These are phyloP conservation scores for Ceratobasidium theobromae DNA, from an alignment of 1,284 basidiomycete species.

Conservation along the genomic window DNA sequence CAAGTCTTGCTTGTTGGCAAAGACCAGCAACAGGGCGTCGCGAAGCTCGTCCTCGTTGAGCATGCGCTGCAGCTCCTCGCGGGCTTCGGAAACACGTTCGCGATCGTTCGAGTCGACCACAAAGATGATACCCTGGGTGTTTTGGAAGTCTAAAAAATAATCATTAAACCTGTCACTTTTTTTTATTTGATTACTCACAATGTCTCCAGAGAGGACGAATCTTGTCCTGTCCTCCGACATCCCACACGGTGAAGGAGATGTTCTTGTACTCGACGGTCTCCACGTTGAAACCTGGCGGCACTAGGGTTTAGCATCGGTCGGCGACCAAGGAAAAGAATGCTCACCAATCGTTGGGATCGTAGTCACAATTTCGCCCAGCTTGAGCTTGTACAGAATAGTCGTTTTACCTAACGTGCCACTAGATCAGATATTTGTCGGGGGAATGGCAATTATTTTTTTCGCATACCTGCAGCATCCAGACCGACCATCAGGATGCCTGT, in stretches of 20 bases:
- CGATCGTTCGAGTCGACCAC: constrained; percentile 99
- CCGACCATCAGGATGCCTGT: constrained; percentile 73
- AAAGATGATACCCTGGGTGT: constrained; percentile 99
- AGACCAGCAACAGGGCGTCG: constrained; percentile 97
- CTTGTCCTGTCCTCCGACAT: constrained; percentile 87
- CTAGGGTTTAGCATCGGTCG: constrained; percentile 39
- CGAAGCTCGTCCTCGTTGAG: constrained; percentile 99
- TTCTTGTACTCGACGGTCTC: constrained; percentile 94
- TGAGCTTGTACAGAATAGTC: constrained; percentile 97
- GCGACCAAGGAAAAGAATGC: constrained; percentile 39
- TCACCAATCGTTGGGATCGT: constrained; percentile 98
- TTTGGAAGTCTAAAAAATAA: constrained; percentile 87
- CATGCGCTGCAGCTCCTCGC: constrained; percentile 99
- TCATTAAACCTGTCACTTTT: neutral
- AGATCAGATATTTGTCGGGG: neutral
- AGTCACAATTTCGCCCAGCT: constrained; percentile 98
- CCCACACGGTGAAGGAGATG: constrained; percentile 90
- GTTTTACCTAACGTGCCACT: constrained; percentile 58
- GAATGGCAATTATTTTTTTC: constrained; percentile 28
- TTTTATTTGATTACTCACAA: constrained; percentile 67
- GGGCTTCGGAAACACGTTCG: constrained; percentile 98
- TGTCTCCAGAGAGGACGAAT: constrained; percentile 96
- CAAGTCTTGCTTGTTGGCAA: constrained; percentile 99
- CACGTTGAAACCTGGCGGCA: constrained; percentile 85
- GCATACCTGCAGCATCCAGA: constrained; percentile 86